Conservation (phyloP, 352 stramenopile genomes). For the Phytophthora tubulina region DNA sequence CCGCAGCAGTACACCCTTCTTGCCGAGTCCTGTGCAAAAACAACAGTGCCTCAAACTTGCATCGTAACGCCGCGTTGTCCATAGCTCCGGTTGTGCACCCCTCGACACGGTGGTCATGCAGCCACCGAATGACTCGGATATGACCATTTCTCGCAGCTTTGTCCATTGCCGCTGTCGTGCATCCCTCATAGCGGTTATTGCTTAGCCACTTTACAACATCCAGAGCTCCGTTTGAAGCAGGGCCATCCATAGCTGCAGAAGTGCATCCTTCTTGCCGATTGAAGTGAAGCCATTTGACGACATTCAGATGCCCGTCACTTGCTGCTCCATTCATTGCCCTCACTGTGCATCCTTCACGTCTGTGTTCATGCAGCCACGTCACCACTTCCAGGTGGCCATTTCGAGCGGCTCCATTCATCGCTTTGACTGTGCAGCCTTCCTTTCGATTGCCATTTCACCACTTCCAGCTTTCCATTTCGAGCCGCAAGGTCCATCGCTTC, state of each 20-base stretch:
- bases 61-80: slow-evolving; percentile 19
- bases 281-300: not conserved
- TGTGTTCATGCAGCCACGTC: not conserved
- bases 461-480: not conserved
- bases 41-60: slow-evolving; percentile 19
- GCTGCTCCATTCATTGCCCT: not conserved
- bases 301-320: not conserved
- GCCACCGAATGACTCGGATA: slow-evolving; percentile 1
- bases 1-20: slow-evolving; percentile 21
- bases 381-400: not conserved
- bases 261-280: not conserved
- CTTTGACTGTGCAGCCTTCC: not conserved
- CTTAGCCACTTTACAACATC: not conserved
- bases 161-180: not conserved
- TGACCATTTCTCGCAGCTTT: not conserved
- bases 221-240: not conserved
- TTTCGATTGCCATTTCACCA: not conserved
- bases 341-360: not conserved
- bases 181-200: not conserved
- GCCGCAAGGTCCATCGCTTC: not conserved
- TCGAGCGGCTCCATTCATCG: not conserved
- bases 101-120: slow-evolving; percentile 21
- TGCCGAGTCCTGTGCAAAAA: slow-evolving; percentile 3
- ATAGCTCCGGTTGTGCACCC: slow-evolving; percentile 31
- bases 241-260: not conserved